These are phyloP conservation scores for Chaetothyriales sp. DNA, from an alignment of 2,329 filamentous ascomycete species.

Conservation along the genomic window DNA sequence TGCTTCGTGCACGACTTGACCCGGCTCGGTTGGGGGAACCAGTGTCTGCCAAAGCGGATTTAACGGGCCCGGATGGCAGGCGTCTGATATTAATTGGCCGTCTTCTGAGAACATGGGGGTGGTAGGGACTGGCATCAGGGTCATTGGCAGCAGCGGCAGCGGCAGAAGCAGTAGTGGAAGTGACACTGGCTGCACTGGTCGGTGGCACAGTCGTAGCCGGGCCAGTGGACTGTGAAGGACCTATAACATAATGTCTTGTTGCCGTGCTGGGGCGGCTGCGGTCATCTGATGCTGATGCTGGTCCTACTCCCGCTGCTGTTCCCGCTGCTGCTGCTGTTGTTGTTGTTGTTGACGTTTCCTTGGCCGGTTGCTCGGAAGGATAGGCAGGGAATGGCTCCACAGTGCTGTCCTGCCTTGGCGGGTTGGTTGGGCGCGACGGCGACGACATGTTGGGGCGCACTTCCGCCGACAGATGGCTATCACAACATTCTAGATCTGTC, in stretches of 20 bases:
- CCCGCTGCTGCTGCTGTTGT: no score
- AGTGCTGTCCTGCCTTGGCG: background rate
- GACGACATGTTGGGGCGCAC: background rate
- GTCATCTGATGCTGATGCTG: background rate
- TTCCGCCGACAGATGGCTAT: no score
- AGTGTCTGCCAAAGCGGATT: slow-evolving; percentile 3
- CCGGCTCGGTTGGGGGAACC: slow-evolving; percentile 3
- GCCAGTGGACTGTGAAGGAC: background rate
- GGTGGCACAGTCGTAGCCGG: slow-evolving; percentile 6
- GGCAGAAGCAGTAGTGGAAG: background rate
- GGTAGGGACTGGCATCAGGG: slow-evolving; percentile 11
- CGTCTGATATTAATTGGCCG: slow-evolving; percentile 15
- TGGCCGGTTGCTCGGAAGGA: background rate
- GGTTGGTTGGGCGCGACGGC: background rate
- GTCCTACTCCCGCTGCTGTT: background rate
- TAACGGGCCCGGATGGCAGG: slow-evolving; percentile 6
- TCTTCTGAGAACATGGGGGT: background rate
- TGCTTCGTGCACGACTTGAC: slow-evolving; percentile 9
- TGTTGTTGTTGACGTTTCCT: no score
- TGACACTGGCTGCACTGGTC: background rate
- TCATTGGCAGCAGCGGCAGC: slow-evolving; percentile 7
- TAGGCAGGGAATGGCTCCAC: background rate
- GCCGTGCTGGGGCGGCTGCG: background rate
- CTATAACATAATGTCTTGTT: no score
- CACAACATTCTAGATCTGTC: no score